Base-by-base conservation (phyloP, 805 yeast genomes). In the Kluyveromyces siamensis region DNA sequence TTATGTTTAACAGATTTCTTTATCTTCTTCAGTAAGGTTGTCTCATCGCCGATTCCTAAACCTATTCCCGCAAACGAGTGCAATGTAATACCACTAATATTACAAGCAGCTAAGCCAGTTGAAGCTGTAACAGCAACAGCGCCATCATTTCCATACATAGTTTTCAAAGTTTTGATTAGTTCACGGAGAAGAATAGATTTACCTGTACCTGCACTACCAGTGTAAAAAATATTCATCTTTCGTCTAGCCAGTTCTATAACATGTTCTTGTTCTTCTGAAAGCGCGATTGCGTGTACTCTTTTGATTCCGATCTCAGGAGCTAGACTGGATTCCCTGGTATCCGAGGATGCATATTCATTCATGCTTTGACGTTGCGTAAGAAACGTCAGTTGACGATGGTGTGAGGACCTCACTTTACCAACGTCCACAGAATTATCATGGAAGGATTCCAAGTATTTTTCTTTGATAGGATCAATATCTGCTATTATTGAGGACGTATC, bases 131-230 rank as follows among this genome's bases (percentile, higher is more conserved):
- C 84, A 0, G 84, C 89, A 4, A 86, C 87, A 13, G 69, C 61
- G 8, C 49, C 52, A 1, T 76, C 79, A 0, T 53, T 53, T 0
- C 75, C 72, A 60, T 79, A 73, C 50, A 72, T 73, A 1, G 54
- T 51, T 52, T 68, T 72, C 48, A 86, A 61, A 0, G 72, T 65
- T 56, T 77, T 76, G 48, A 86, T 84, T 37, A 86, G 71, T 10
- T 79, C 72, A 52, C 76, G 75, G 45, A 93, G 69, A n/a, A 93
- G 70, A 4, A 93, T 84, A 1, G 99, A 91, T 62, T 93, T 93
- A 61, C 99, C 99, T 0, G 99, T 93, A 59, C 99, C 99, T 0
- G 99, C 99, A 35, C 97, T 88, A 45, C 99, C 99, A 0, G 99
- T 93, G 63, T 87, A 93, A 61, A 93, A 93, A 2, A 93, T 68